Evolutionary conservation across 2,329 filamentous ascomycete species (phyloP).

Genomic region (Colletotrichum tropicicola): DNA sequence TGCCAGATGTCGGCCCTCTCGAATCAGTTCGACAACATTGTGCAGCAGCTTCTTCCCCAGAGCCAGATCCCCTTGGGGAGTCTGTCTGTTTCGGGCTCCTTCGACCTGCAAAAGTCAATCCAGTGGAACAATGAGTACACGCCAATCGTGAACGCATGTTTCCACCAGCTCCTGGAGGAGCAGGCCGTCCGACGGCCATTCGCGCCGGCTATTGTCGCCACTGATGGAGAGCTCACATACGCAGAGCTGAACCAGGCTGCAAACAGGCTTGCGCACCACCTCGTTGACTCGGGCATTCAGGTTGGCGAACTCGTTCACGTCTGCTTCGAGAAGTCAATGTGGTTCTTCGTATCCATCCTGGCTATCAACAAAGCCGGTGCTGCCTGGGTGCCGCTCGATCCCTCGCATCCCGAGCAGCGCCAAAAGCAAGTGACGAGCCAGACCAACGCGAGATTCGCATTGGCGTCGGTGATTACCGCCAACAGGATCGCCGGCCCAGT

Average conservation of each 20-base stretch:
- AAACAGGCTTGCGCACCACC: slow-evolving; percentile 20
- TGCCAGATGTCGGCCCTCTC: not conserved
- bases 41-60: not conserved
- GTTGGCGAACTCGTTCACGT: slow-evolving; percentile 34
- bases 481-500: slow-evolving; percentile 44
- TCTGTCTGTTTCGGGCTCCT: not conserved
- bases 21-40: too few relatives aligned
- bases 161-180: not conserved
- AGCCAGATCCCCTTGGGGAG: not conserved
- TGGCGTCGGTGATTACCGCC: not conserved
- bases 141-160: not conserved
- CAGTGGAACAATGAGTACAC: slow-evolving; percentile 5
- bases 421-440: not conserved
- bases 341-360: slow-evolving; percentile 37
- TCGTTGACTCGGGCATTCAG: slow-evolving; percentile 30
- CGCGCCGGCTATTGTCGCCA: slow-evolving; percentile 21
- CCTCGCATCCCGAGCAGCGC: not conserved
- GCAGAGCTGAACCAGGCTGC: slow-evolving; percentile 28
- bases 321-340: slow-evolving; percentile 38
- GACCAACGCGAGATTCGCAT: not conserved
- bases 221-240: slow-evolving; percentile 33
- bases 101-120: not conserved
- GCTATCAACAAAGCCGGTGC: slow-evolving; percentile 41
- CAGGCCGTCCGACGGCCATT: not conserved
- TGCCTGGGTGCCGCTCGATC: slow-evolving; percentile 40